These are phyloP conservation scores for Amanita rubescens DNA, from an alignment of 768 basidiomycete species.

Conservation along the genomic window DNA sequence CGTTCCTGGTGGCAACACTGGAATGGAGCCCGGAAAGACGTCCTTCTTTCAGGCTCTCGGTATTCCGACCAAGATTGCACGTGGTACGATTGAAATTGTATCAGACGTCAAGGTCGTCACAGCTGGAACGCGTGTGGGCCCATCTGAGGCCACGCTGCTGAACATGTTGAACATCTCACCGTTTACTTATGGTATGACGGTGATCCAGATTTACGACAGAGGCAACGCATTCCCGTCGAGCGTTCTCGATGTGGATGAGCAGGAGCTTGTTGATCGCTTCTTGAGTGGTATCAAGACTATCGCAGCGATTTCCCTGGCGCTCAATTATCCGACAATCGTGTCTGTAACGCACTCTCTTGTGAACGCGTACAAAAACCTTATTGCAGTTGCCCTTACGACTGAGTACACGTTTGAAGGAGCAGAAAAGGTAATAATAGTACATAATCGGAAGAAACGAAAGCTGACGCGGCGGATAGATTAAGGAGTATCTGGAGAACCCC, in stretches of 20 bases:
- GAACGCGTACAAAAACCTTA: slow-evolving; percentile 98
- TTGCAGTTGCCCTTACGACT: slow-evolving; percentile 82
- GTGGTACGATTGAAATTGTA: slow-evolving; percentile 99
- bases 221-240: slow-evolving; percentile 87
- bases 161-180: slow-evolving; percentile 99
- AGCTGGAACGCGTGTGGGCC: slow-evolving; percentile 88
- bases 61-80: slow-evolving; percentile 99
- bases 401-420: slow-evolving; percentile 93
- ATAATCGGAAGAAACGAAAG: slow-evolving; percentile 5
- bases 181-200: slow-evolving; percentile 99
- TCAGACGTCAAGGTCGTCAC: slow-evolving; percentile 92
- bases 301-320: slow-evolving; percentile 91
- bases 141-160: slow-evolving; percentile 94
- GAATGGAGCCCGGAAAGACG: slow-evolving; percentile 99
- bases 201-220: slow-evolving; percentile 92
- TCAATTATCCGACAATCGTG: slow-evolving; percentile 93
- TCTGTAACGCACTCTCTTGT: slow-evolving; percentile 93
- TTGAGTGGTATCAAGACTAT: slow-evolving; percentile 90
- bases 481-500: slow-evolving; percentile 96
- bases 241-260: slow-evolving; percentile 91
- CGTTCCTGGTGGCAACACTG: slow-evolving; percentile 95
- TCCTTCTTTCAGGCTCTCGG: slow-evolving; percentile 99
- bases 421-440: slow-evolving; percentile 63
- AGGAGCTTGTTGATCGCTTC: slow-evolving; percentile 89
- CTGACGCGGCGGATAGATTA: slow-evolving; percentile 48